Base-by-base conservation (phyloP, 306 rosid species). In the Prunus fruticosa region DNA sequence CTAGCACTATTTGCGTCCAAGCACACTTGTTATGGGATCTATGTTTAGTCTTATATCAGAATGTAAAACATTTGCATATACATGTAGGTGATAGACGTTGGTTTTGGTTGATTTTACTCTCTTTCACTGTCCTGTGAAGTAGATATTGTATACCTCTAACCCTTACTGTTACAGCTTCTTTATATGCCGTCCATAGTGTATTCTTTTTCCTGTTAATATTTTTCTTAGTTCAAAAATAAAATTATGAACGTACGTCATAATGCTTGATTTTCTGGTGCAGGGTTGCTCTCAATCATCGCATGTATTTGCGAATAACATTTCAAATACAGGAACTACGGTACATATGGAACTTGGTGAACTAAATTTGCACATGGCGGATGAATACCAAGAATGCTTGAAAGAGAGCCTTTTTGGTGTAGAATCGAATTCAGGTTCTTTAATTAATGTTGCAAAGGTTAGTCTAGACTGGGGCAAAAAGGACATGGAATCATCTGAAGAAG, bases 391-490 rank as follows among this genome's bases (percentile, higher is more conserved):
- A 77, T 87, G 91, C 88, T 83, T 89, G 82, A 96, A 92, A 84
- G 99, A 89, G 78, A 96, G 86, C 80, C 86, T 85, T 86, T 92
- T 95, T 70, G 88, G 91, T 1, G 88, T 92, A 87, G 98, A 96
- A 82, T 89, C 97, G 78, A 96, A 88, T 88, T 93, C 91, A 69
- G 98, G 96, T 73, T 89, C 98, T 65, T 69, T 92, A 76, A 73
- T 92, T 86, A 91, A 92, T 82, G 83, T 96, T 79, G 93, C 93
- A 18, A 96, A 91, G 93, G 89, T 91, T 86, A 88, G 86, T 86
- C 79, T 92, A 89, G 99, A 96, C 73, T 96, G 97, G 99, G 98
- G 99, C 57, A 87, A 87, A 76, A 92, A 86, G 88, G 98, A 96
- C 78, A 66, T 85, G 81, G 96, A 96, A 69, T 87, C 85, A 65